A percentile compares a stretch with the other conserved stretches of the same genome.
phyloP scores from a whole-genome alignment of 2,329 filamentous ascomycete species.

The Verticillium dahliae region DNA sequence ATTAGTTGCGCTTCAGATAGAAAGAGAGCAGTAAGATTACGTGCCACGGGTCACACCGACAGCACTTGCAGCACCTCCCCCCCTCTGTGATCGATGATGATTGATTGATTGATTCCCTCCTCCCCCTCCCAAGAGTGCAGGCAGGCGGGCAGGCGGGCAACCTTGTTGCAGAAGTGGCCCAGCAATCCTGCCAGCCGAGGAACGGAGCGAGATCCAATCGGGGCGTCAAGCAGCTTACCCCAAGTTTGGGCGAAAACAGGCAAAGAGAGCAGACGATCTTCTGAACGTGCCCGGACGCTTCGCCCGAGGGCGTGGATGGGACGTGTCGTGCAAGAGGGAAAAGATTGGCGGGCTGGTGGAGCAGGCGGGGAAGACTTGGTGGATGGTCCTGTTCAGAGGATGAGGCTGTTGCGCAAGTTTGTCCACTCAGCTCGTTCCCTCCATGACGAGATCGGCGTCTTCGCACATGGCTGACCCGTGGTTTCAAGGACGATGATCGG shows the following conservation, averaged over 20 bases:
- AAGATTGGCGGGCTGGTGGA: background rate
- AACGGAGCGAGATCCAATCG: background rate
- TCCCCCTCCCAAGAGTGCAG: too few species aligned
- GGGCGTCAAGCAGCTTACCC: background rate
- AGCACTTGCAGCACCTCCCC: background rate
- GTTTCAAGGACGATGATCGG: background rate
- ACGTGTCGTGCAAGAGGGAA: background rate
- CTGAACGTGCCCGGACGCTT: background rate
- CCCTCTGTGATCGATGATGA: background rate
- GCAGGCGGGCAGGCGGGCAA: background rate
- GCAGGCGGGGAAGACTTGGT: background rate
- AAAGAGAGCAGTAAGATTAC: background rate
- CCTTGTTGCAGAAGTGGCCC: background rate
- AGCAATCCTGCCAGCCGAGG: background rate
- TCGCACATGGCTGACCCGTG: conserved; percentile 2
- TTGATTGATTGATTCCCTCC: too few species aligned
- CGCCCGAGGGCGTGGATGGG: background rate
- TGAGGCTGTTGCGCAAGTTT: background rate
- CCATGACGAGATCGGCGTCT: background rate
- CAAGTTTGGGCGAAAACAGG: background rate
- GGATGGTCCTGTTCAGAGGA: background rate
- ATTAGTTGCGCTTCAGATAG: background rate
- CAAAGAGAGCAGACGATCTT: background rate
- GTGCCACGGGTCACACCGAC: background rate
- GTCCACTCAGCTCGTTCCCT: background rate